phyloP scores from a whole-genome alignment of 805 yeast genomes.

The Pichia californica region DNA sequence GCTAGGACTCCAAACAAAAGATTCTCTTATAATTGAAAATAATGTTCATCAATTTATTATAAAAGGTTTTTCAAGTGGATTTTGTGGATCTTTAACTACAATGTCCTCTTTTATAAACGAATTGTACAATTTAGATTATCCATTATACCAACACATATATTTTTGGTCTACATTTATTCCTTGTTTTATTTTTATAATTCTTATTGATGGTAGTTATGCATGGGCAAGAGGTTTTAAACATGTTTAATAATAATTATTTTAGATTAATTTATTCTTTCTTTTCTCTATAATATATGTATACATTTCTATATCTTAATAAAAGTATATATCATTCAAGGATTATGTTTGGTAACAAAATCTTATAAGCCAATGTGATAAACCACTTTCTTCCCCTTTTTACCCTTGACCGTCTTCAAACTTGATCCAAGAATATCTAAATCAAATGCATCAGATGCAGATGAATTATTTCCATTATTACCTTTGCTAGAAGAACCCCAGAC shows the following conservation, averaged over 20 bases:
- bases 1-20: slow-evolving; percentile 15
- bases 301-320: too few species aligned
- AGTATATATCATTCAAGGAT: too few species aligned
- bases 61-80: slow-evolving; percentile 22
- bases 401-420: slow-evolving; percentile 24
- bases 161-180: slow-evolving; percentile 39
- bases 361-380: slow-evolving; percentile 41
- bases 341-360: too few species aligned
- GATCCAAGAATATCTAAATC: slow-evolving; percentile 18
- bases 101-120: slow-evolving; percentile 76
- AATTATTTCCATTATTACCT: background rate
- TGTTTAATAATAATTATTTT: background rate
- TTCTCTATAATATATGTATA: background rate
- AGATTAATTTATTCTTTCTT: background rate
- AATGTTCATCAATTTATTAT: slow-evolving; percentile 18
- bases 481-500: slow-evolving; percentile 27
- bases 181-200: slow-evolving; percentile 43
- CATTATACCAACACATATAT: slow-evolving; percentile 39
- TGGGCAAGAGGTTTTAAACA: slow-evolving; percentile 50
- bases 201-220: slow-evolving; percentile 64
- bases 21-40: slow-evolving; percentile 11
- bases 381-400: slow-evolving; percentile 47
- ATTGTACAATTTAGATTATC: slow-evolving; percentile 29
- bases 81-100: slow-evolving; percentile 33
- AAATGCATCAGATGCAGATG: slow-evolving; percentile 13